phyloP scores from a whole-genome alignment of 805 yeast genomes.

The Lipomyces starkeyi region DNA sequence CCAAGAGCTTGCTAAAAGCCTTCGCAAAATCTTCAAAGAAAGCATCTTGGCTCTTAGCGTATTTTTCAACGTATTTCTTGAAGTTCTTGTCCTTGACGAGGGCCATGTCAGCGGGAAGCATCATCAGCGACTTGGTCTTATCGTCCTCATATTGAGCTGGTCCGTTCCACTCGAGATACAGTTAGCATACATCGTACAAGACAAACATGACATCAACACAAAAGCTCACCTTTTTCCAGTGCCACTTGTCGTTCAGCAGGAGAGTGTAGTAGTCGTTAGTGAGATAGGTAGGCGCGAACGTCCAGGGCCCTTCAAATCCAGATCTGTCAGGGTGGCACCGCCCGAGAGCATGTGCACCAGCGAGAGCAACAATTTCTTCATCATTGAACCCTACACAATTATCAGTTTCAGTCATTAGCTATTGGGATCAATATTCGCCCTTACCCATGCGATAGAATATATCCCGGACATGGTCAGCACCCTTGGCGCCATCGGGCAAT shows the following conservation, averaged over 20 bases:
- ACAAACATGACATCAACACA: not conserved
- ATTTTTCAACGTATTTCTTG: constrained; percentile 63
- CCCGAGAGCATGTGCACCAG: constrained; percentile 69
- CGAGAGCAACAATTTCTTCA: constrained; percentile 64
- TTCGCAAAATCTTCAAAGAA: constrained; percentile 69
- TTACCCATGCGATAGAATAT: constrained; percentile 58
- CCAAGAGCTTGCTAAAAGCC: constrained; percentile 72
- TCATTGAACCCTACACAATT: constrained; percentile 57
- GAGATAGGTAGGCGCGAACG: constrained; percentile 71
- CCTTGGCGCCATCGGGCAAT: constrained; percentile 64
- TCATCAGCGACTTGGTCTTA: constrained; percentile 62
- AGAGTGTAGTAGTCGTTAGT: constrained; percentile 70
- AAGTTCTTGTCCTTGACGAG: constrained; percentile 62
- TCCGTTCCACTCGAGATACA: constrained; percentile 50
- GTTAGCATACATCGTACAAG: not conserved
- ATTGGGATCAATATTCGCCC: not conserved
- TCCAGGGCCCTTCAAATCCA: constrained; percentile 92
- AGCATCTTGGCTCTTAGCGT: constrained; percentile 67
- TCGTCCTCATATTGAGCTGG: constrained; percentile 64
- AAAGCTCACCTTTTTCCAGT: constrained; percentile 50
- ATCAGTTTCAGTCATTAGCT: not conserved
- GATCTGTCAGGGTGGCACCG: constrained; percentile 67
- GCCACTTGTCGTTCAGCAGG: constrained; percentile 62
- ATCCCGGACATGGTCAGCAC: constrained; percentile 58
- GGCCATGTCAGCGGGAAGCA: constrained; percentile 83